Percentiles rank a stretch among this genome's conserved stretches.
Conservation (phyloP, 2,329 filamentous ascomycete genomes). For the Colletotrichum sojae region DNA sequence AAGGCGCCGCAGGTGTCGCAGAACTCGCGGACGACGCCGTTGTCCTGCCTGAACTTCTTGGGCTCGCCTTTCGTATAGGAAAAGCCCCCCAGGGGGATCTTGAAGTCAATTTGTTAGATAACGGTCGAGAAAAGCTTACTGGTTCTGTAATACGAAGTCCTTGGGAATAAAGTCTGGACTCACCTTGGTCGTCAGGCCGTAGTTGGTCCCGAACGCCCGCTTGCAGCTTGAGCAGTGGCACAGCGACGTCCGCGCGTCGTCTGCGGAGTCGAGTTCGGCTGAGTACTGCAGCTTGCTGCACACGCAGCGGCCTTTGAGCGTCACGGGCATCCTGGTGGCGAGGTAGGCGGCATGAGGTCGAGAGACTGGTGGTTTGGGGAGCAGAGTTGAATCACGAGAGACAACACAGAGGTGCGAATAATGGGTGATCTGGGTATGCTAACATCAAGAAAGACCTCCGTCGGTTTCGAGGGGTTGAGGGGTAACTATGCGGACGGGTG, state of each 20-base stretch:
- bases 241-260: conserved; percentile 49
- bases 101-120: background rate
- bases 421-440: too few relatives aligned
- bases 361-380: too few relatives aligned
- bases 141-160: too few relatives aligned
- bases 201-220: conserved; percentile 52
- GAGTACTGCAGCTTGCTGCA: conserved; percentile 45
- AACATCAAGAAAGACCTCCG: too few relatives aligned
- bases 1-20: conserved; percentile 50
- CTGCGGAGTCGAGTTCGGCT: conserved; percentile 45
- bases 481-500: too few relatives aligned
- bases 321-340: background rate
- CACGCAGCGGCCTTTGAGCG: conserved; percentile 21
- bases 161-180: conserved; percentile 5
- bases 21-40: conserved; percentile 51
- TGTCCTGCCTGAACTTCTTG: conserved; percentile 49
- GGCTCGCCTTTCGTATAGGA: conserved; percentile 45
- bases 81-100: conserved; percentile 46
- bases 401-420: background rate
- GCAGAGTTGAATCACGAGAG: background rate
- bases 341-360: background rate
- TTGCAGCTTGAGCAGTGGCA: conserved; percentile 52
- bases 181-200: conserved; percentile 50
- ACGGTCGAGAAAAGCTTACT: too few relatives aligned
- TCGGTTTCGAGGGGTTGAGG: background rate